Percentiles rank a stretch among this genome's conserved stretches.
phyloP scores from a whole-genome alignment of 805 yeast species.

The Pachysolen tannophilus region DNA sequence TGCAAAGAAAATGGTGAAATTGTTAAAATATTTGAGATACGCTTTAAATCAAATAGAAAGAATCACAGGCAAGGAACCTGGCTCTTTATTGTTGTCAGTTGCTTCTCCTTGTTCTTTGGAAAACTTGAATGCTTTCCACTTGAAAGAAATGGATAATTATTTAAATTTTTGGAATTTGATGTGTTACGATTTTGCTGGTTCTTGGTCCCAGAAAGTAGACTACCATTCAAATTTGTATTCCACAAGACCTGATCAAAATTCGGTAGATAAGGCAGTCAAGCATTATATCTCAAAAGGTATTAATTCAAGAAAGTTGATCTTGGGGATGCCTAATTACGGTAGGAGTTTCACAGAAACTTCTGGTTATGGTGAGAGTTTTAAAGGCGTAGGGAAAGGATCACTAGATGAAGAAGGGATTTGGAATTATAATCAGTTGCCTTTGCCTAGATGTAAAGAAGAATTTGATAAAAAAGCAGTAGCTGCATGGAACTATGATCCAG shows the following conservation, averaged over 20 bases:
- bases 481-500: constrained; percentile 40
- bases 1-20: constrained; percentile 31
- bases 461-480: constrained; percentile 49
- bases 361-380: constrained; percentile 34
- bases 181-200: constrained; percentile 86
- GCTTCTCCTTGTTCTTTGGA: constrained; percentile 70
- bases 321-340: constrained; percentile 91
- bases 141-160: constrained; percentile 48
- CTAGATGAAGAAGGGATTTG: constrained; percentile 43
- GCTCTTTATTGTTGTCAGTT: constrained; percentile 44
- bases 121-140: constrained; percentile 31
- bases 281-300: constrained; percentile 27
- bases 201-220: constrained; percentile 55
- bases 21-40: constrained; percentile 33
- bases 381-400: constrained; percentile 22
- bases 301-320: constrained; percentile 40
- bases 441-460: constrained; percentile 31
- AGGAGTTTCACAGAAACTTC: constrained; percentile 25
- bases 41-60: constrained; percentile 32
- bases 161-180: constrained; percentile 76
- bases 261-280: constrained; percentile 40
- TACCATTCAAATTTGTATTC: constrained; percentile 65
- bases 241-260: constrained; percentile 18
- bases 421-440: constrained; percentile 50
- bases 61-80: constrained; percentile 8